phyloP scores from a whole-genome alignment of 1,139 yeast genomes.

The Spathaspora sp. region DNA sequence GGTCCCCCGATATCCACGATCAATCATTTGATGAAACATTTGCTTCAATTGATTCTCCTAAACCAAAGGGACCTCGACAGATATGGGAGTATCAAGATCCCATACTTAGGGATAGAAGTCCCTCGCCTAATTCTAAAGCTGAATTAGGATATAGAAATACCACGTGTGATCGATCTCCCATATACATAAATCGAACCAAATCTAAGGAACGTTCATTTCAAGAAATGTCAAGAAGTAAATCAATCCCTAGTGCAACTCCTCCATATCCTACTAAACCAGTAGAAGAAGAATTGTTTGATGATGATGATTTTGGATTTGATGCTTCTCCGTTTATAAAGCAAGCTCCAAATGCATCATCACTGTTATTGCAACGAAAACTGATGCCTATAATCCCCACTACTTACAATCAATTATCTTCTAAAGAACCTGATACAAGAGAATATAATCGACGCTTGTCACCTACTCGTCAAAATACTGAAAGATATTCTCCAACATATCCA shows the following conservation, averaged over 20 bases:
- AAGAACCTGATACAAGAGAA: background rate
- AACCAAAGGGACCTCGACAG: constrained; percentile 45
- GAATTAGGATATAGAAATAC: background rate
- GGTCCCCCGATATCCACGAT: constrained; percentile 7
- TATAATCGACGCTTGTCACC: background rate
- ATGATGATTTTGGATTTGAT: constrained; percentile 5
- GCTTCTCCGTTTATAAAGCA: constrained; percentile 10
- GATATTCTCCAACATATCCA: background rate
- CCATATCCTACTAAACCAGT: constrained; percentile 13
- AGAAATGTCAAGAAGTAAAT: constrained; percentile 13
- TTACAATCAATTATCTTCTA: background rate
- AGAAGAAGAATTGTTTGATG: constrained; percentile 9
- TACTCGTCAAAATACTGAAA: background rate
- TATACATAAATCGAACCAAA: constrained; percentile 6
- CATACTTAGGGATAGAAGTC: background rate
- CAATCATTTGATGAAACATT: constrained; percentile 16
- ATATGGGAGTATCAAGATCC: constrained; percentile 32
- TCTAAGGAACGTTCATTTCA: constrained; percentile 12
- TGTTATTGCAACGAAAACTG: constrained; percentile 1
- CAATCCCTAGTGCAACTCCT: constrained; percentile 4
- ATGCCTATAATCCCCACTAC: background rate
- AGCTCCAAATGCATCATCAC: background rate
- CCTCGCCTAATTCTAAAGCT: background rate
- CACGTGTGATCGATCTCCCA: constrained; percentile 2
- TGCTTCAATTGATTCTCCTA: constrained; percentile 29